Conservation (phyloP, 2,329 filamentous ascomycete species). For the Helotiales sp. region DNA sequence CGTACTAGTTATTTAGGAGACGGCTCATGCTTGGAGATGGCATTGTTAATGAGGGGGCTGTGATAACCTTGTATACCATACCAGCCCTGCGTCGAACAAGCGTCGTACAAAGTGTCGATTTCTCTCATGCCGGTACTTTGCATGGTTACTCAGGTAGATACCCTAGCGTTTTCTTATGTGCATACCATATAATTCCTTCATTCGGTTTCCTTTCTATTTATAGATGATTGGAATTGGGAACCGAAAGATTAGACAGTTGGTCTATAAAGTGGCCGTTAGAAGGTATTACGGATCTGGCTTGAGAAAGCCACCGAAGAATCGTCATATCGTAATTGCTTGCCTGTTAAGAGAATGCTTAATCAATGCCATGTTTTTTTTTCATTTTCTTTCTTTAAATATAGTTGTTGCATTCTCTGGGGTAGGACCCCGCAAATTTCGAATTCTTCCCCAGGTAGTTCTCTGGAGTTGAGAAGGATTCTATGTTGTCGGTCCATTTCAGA, state of each 20-base stretch:
- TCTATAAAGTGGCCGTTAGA: neutral
- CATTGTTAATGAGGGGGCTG: neutral
- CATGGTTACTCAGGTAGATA: neutral
- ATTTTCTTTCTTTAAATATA: neutral
- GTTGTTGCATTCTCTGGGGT: neutral
- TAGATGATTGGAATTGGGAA: neutral
- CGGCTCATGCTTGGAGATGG: neutral
- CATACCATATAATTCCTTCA: neutral
- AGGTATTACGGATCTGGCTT: neutral
- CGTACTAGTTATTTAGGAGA: neutral
- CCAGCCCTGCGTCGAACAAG: conserved; percentile 1
- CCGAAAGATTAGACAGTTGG: neutral
- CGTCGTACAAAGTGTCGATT: neutral
- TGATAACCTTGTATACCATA: neutral
- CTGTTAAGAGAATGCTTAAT: neutral
- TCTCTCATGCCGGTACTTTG: neutral
- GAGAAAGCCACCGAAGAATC: neutral
- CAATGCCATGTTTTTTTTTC: neutral
- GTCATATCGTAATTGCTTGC: neutral
- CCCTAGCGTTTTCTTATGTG: neutral
- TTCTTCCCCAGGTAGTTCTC: neutral
- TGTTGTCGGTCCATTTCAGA: neutral
- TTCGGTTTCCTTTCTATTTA: neutral
- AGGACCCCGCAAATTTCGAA: neutral
- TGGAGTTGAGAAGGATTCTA: neutral